Evolutionary conservation across 2,329 filamentous ascomycete species (phyloP), one percentile per base, ranked within the genome.

Genomic region (Cladosporium oxysporum): DNA sequence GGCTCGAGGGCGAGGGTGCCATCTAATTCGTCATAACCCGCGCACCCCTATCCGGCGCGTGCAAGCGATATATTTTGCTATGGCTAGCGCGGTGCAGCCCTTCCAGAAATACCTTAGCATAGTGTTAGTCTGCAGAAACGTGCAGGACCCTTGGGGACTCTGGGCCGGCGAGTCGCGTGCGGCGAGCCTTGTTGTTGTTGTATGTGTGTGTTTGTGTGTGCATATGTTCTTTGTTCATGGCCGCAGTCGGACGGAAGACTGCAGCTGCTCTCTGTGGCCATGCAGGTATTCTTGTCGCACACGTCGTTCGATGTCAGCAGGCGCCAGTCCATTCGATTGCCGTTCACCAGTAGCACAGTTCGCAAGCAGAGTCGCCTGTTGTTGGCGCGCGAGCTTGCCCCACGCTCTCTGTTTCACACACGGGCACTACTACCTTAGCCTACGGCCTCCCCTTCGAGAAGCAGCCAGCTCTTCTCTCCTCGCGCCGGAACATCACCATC

Each of bases 41-140:
- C n/a, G n/a, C 52, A 33, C 52, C 52, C 52, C 52, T 55, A 55
- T 55, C 52, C 29, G 18, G 52, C 52, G 52, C 23, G 52, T 31
- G 52, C 26, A 31, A 55, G 52, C 28, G 28, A 31, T 55, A 21
- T 31, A 55, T 31, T 55, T 55, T 55, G 29, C 52, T 4, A 11
- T 23, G 16, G 29, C 52, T 55, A 55, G 52, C 52, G 52, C 28
- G 52, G 52, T 18, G 52, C 52, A 31, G 28, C 29, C 28, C 52
- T 55, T 55, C 52, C 52, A 55, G 52, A 55, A 55, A 55, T 55
- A 55, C 26, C 16, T 3, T 26, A 26, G 23, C 23, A 26, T 3
- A 26, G 23, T 26, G 23, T 29, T 55, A 55, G 52, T 33, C 52
- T 55, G 52, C 52, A 55, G 52, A 55, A 55, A 55, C 52, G 52